Conservation (phyloP, 2,329 filamentous ascomycete species). For the Chaetomium sp. region DNA sequence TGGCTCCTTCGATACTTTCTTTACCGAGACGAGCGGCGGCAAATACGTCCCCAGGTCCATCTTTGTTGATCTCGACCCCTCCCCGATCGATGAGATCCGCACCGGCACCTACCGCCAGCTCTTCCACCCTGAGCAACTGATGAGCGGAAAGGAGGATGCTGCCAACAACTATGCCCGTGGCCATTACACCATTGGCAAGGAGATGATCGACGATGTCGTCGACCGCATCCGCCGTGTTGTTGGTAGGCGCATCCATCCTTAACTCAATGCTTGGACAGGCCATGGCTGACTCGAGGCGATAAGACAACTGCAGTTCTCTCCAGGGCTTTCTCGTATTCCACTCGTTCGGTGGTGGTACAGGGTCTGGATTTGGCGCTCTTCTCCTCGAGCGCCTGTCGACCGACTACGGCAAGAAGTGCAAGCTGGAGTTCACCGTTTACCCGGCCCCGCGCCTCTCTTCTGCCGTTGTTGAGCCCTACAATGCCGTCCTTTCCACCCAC, state of each 20-base stretch:
- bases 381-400: constrained; percentile 72
- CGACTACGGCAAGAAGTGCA: constrained; percentile 76
- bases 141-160: constrained; percentile 76
- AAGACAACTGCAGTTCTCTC: constrained; percentile 72
- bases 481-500: constrained; percentile 72
- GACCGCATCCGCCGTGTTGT: constrained; percentile 70
- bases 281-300: constrained; percentile 21
- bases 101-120: constrained; percentile 68
- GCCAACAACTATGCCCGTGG: constrained; percentile 78
- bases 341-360: constrained; percentile 73
- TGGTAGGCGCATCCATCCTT: constrained; percentile 46
- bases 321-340: constrained; percentile 76
- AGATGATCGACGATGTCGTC: constrained; percentile 71
- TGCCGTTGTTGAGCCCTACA: constrained; percentile 73
- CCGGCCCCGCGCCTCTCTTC: constrained; percentile 70
- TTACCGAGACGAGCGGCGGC: constrained; percentile 70
- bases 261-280: neutral
- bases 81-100: constrained; percentile 73
- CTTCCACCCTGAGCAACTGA: constrained; percentile 71
- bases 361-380: constrained; percentile 72
- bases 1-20: constrained; percentile 72
- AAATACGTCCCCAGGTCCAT: constrained; percentile 73
- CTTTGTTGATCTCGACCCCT: constrained; percentile 73
- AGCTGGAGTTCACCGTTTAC: constrained; percentile 75
- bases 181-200: constrained; percentile 76